Evolutionary conservation across 2,329 filamentous ascomycete species (phyloP), one percentile per base, ranked within the genome.

Genomic region (Colletotrichum aenigma): DNA sequence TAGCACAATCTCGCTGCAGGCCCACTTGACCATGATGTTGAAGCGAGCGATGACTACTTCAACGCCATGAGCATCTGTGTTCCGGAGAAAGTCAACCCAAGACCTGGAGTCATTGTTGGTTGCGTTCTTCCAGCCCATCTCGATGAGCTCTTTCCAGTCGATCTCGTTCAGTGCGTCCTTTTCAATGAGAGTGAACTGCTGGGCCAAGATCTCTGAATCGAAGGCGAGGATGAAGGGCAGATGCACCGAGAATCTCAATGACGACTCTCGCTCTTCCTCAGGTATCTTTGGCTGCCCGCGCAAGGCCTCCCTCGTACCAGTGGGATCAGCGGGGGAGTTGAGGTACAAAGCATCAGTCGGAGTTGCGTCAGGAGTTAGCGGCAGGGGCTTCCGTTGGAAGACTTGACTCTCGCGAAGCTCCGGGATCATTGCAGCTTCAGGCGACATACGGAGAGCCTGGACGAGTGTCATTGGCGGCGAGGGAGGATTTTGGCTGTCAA

Each of bases 21-120:
- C 93, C 95, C 95, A 97, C 83, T 96, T 96, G 76, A 96, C 94
- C 87, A 96, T 94, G 77, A 97, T 91, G 83, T 97, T 97, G 87
- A 97, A 97, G 65, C 95, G 93, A 10, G 95, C 94, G 82, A 96
- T 94, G 64, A 96, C 94, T 26, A 97, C 93, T 81, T 96, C 94
- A 48, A 97, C 93, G 16, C 95, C 95, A 70, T 91, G 91, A 3
- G 93, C 93, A 79, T 95, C 92, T 58, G 93, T 90, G 66, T 93
- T 92, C 68, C 93, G 91, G 55, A 96, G 87, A 81, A 96, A 96
- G 58, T 95, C 93, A 13, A 96, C 94, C 95, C 95, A 97, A 26
- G 95, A 95, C 69, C 92, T 91, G 43, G 92, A 91, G 76, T 93
- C 88, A 66, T 89, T 92, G 64, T 90, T 90, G 18, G 91, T 89